Evolutionary conservation across 768 basidiomycete genomes (phyloP), one percentile per base, ranked within the genome.

Genomic region (Lentinula detonsa): DNA sequence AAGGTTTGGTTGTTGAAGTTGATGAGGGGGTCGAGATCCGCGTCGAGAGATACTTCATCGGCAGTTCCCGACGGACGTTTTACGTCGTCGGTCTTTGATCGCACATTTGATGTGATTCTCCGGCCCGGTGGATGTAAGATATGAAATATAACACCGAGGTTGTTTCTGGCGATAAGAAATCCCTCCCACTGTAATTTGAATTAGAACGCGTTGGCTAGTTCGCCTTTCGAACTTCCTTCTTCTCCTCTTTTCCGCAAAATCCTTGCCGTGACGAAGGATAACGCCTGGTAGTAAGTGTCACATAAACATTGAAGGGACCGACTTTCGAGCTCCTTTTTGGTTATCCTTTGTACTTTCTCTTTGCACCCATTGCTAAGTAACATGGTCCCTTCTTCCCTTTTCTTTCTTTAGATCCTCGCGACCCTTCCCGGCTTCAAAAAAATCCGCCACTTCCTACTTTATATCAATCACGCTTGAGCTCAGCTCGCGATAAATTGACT

Each of bases 351-450:
- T 54, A 40, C 18, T 21, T 37, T n/a, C 18, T 52, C 5, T 28
- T 52, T 18, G 4, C 50, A 16, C 10, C 10, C 21, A 40, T 35
- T 54, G 37, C 34, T 51, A 48, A 48, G 46, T 48, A 48, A 48
- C 21, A 7, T 23, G 46, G 46, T 28, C 18, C 46, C 16, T 43
- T 39, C 37, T 39, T 43, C 5, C 16, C 16, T 33, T 37, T 31
- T 23, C 57, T 56, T 45, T 62, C 57, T 42, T 43, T 69, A 91
- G 87, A 84, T 21, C 83, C 91, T 93, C 90, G 90, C 90, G 90
- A 93, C 91, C 91, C 91, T 93, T 92, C 86, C 81, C 88, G 89
- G 88, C 86, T 77, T 82, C 88, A 80, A 40, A 74, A 76, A 74
- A 65, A 67, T 70, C 83, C 88, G 81, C 75, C 74, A 66, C 63